These are phyloP conservation scores for Leucocoprinus leucothites DNA, from an alignment of 768 basidiomycete genomes.

Conservation along the genomic window DNA sequence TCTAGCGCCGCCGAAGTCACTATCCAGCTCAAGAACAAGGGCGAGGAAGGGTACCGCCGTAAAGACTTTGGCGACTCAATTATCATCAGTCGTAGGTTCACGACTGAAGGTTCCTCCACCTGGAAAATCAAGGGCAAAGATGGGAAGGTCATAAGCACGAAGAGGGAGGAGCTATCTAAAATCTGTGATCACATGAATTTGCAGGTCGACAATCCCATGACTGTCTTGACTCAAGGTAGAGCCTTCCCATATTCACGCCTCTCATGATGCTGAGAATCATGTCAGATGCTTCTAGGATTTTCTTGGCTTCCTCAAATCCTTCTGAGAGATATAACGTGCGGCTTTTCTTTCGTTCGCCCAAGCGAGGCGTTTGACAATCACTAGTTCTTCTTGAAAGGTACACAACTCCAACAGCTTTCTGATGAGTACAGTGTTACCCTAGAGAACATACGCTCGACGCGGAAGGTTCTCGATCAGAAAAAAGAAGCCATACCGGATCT, in stretches of 20 bases:
- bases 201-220: conserved; percentile 96
- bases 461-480: conserved; percentile 65
- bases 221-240: conserved; percentile 84
- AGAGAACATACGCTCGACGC: conserved; percentile 68
- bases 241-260: not conserved
- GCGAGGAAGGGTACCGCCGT: conserved; percentile 84
- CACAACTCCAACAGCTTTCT: conserved; percentile 82
- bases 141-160: conserved; percentile 64
- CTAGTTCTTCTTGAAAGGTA: conserved; percentile 93
- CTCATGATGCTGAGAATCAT: too few relatives aligned
- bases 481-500: conserved; percentile 79
- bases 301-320: conserved; percentile 79
- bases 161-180: conserved; percentile 79
- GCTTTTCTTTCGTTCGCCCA: not conserved
- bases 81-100: conserved; percentile 77
- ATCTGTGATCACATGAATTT: conserved; percentile 97
- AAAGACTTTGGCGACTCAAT: conserved; percentile 87
- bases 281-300: conserved; percentile 69
- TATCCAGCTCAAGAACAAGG: conserved; percentile 84
- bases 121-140: conserved; percentile 84
- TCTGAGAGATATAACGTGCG: conserved; percentile 86
- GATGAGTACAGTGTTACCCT: conserved; percentile 82
- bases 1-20: conserved; percentile 76
- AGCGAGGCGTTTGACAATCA: not conserved
- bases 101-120: conserved; percentile 65